Evolutionary conservation across 2,329 filamentous ascomycete species (phyloP).

Genomic region (Trichoderma brevicompactum): DNA sequence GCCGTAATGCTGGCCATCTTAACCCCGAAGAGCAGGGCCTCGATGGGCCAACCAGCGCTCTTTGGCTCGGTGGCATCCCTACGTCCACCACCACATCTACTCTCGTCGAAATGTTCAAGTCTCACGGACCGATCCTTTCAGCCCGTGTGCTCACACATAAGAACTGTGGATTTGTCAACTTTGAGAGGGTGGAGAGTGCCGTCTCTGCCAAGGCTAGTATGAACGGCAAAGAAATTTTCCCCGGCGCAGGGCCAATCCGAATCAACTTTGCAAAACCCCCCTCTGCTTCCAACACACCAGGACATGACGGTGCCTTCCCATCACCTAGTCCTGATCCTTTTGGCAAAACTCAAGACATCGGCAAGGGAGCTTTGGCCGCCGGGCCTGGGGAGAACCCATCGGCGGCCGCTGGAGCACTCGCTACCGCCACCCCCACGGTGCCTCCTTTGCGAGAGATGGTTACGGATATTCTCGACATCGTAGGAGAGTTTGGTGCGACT

Average conservation of each 20-base stretch:
- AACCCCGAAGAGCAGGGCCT: conserved; percentile 76
- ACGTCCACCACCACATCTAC: conserved; percentile 96
- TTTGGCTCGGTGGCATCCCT: conserved; percentile 97
- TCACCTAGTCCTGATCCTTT: conserved; percentile 91
- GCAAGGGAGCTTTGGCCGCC: conserved; percentile 39
- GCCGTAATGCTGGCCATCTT: conserved; percentile 69
- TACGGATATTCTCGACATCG: conserved; percentile 82
- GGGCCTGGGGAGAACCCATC: conserved; percentile 43
- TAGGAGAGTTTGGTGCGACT: conserved; percentile 83
- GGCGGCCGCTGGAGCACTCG: conserved; percentile 38
- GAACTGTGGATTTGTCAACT: conserved; percentile 99
- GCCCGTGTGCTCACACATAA: conserved; percentile 95
- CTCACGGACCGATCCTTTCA: conserved; percentile 89
- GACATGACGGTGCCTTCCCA: conserved; percentile 82
- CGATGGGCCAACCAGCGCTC: conserved; percentile 86
- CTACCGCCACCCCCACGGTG: conserved; percentile 62
- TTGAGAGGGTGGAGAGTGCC: conserved; percentile 87
- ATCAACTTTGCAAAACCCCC: conserved; percentile 98
- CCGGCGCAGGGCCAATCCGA: conserved; percentile 88
- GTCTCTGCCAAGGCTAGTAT: conserved; percentile 84
- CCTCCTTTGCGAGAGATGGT: conserved; percentile 77
- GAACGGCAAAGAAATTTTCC: conserved; percentile 98
- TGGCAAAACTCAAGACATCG: conserved; percentile 57
- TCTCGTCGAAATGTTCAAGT: conserved; percentile 90
- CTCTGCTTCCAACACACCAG: conserved; percentile 85